Evolutionary conservation across 306 rosid species (phyloP), one percentile per base, ranked within the genome.

Genomic region (Gastrolobium bilobum): DNA sequence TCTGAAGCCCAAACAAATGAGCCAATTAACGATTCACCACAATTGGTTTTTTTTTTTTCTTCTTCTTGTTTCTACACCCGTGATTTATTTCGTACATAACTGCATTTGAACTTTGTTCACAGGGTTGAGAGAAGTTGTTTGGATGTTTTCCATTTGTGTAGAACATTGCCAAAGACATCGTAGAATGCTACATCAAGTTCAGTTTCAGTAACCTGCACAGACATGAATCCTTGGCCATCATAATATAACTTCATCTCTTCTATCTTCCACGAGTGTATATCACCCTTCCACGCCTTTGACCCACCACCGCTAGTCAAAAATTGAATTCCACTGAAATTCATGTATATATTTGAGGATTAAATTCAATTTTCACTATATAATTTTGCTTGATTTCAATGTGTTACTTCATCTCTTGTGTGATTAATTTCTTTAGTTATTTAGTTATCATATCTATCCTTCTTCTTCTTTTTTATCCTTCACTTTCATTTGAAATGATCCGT

Each of bases 221-320:
- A 89, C 94, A 88, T 88, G 86, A 93, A 91, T 31, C 94, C 98
- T 70, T 91, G 98, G 7, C 94, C 97, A 73, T 91, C 92, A 39
- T 91, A 84, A 58, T 88, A 89, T 1, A 91, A 81, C 76, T 89
- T 86, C 87, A 89, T 35, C 47, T 87, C 93, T 54, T 80, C 65
- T 15, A 79, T 73, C 2, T 68, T 79, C 79, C 78, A 51, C 5
- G 37, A 40, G 1, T 9, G 80, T 26, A 87, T 52, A 9, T 52
- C 85, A 2, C 91, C 98, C 50, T 80, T 84, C 97, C 97, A 93
- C 30, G 98, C 91, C 80, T 87, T 93, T 2, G 98, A 93, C 0
- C 97, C 94, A 5, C 93, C 92, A 30, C 98, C 94, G 39, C 97
- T 93, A 1, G 97, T 91, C 39, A 93, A 10, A 81, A 85, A 91